phyloP scores from a whole-genome alignment of 805 yeast species.

The Saccharomycopsis vini region DNA sequence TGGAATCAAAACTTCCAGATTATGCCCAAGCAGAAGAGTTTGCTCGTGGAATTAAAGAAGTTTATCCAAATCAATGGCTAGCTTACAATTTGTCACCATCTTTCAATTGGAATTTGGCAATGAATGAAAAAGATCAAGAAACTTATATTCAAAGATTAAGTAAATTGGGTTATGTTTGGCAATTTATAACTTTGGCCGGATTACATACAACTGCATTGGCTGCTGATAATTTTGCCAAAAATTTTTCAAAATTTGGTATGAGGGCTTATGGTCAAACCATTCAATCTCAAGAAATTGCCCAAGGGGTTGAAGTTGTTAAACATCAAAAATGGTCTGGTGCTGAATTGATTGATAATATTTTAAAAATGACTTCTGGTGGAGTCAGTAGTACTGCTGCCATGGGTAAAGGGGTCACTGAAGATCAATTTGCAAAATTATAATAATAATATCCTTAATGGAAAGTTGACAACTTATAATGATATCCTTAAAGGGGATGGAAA shows the following conservation, averaged over 20 bases:
- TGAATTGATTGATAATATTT: constrained; percentile 83
- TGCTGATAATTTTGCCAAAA: constrained; percentile 72
- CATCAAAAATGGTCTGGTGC: constrained; percentile 99
- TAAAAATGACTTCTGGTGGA: constrained; percentile 90
- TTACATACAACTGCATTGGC: constrained; percentile 93
- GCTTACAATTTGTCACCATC: constrained; percentile 96
- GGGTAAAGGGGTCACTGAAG: constrained; percentile 98
- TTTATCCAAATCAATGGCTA: constrained; percentile 86
- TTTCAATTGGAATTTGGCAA: constrained; percentile 95
- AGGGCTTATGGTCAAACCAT: constrained; percentile 86
- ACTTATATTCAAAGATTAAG: constrained; percentile 83
- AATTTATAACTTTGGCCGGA: constrained; percentile 94
- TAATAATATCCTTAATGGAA: too few species aligned
- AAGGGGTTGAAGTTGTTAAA: constrained; percentile 89
- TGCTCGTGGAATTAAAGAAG: constrained; percentile 79
- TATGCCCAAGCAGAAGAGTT: constrained; percentile 89
- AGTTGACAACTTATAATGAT: too few species aligned
- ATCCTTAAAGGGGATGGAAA: too few species aligned
- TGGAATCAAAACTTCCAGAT: constrained; percentile 95
- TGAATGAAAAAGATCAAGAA: constrained; percentile 79
- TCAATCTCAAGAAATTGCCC: constrained; percentile 80
- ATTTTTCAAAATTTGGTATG: constrained; percentile 80
- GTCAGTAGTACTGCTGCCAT: constrained; percentile 92
- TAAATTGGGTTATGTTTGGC: constrained; percentile 92
- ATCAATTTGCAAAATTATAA: constrained; percentile 72